Percentiles rank a stretch among this genome's conserved stretches.
Conservation (phyloP, 78 protist genomes). For the Neovahlkampfia damariscottae region DNA sequence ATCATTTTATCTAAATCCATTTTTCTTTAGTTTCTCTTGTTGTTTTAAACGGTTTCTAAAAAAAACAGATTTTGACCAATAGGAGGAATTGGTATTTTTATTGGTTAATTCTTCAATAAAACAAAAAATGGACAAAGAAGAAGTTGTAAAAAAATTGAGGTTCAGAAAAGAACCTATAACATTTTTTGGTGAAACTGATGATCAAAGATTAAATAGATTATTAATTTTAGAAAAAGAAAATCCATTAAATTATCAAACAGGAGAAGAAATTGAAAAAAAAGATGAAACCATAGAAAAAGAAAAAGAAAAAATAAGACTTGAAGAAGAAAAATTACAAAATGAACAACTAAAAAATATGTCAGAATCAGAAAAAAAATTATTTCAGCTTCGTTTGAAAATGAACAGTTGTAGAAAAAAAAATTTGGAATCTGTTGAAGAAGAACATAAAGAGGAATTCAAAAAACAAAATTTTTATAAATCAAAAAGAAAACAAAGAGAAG, state of each 20-base stretch:
- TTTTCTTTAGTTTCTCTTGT: too few relatives aligned
- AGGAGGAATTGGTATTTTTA: too few relatives aligned
- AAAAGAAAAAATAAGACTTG: neutral
- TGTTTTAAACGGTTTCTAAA: too few relatives aligned
- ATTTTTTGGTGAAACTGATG: neutral
- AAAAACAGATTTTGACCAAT: too few relatives aligned
- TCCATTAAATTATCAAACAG: neutral
- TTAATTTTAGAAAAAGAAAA: neutral
- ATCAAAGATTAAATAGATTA: neutral
- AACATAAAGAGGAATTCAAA: conserved; percentile 24
- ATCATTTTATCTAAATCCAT: neutral
- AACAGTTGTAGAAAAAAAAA: conserved; percentile 16
- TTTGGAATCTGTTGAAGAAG: conserved; percentile 22
- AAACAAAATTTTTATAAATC: conserved; percentile 17
- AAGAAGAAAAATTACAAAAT: neutral
- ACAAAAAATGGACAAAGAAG: neutral
- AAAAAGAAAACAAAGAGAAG: neutral
- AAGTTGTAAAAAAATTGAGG: neutral
- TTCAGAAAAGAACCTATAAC: neutral
- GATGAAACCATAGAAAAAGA: neutral
- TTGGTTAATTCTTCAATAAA: too few relatives aligned
- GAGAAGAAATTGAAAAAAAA: neutral
- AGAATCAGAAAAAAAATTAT: neutral
- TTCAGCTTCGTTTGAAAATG: conserved; percentile 4
- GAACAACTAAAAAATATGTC: neutral